These are phyloP conservation scores for Tuber umbilicatum DNA, from an alignment of 495 filamentous ascomycete species.

Conservation along the genomic window DNA sequence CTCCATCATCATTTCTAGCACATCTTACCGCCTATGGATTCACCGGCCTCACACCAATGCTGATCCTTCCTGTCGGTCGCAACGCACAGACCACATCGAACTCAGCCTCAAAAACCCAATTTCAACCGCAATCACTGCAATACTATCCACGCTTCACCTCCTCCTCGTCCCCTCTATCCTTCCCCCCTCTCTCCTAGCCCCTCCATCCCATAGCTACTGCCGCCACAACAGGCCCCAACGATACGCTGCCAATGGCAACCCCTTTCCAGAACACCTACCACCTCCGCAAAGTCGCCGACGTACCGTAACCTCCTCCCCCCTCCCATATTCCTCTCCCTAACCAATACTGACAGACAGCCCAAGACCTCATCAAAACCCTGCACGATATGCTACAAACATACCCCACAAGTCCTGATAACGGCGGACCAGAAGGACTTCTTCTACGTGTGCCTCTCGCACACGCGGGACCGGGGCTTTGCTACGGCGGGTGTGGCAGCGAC, in stretches of 20 bases:
- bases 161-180: not conserved
- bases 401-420: conserved; percentile 78
- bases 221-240: not conserved
- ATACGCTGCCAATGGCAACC: conserved; percentile 42
- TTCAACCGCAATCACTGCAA: not conserved
- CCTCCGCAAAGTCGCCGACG: conserved; percentile 80
- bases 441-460: conserved; percentile 76
- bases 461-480: conserved; percentile 78
- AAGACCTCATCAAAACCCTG: conserved; percentile 57
- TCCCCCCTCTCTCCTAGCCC: not conserved
- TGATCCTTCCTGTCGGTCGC: not conserved
- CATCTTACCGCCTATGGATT: not conserved
- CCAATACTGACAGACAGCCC: not conserved
- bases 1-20: not conserved
- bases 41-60: not conserved
- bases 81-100: not conserved
- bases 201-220: not conserved
- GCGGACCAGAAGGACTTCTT: conserved; percentile 95
- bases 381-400: conserved; percentile 84
- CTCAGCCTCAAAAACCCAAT: conserved; percentile 5
- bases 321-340: not conserved
- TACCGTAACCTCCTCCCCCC: conserved; percentile 50
- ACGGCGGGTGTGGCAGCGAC: conserved; percentile 71
- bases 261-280: conserved; percentile 75
- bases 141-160: not conserved